A percentile compares a stretch with the other conserved stretches of the same genome.
phyloP scores from a whole-genome alignment of 164 flowering plant genomes.

The Vitis riparia region DNA sequence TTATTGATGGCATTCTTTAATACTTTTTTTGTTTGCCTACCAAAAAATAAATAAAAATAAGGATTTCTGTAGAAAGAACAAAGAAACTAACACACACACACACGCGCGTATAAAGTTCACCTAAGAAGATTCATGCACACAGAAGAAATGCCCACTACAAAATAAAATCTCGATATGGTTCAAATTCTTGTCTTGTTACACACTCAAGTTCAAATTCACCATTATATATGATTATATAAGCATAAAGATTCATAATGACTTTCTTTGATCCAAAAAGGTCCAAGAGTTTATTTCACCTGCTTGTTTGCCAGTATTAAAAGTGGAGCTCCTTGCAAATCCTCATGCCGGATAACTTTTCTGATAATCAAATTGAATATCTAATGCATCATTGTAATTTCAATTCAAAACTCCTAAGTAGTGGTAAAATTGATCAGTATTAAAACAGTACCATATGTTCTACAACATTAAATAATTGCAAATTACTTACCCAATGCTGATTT shows the following conservation, averaged over 20 bases:
- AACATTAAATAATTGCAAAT: conserved; percentile 1
- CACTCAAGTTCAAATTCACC: too few relatives aligned
- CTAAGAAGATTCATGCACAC: too few relatives aligned
- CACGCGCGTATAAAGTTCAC: too few relatives aligned
- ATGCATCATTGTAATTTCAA: neutral
- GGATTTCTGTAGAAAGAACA: too few relatives aligned
- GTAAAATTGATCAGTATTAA: neutral
- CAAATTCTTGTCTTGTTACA: too few relatives aligned
- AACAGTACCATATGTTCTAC: neutral
- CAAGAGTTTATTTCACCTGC: conserved; percentile 53
- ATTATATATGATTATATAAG: neutral
- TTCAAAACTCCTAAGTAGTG: neutral
- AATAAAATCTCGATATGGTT: too few relatives aligned
- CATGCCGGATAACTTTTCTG: conserved; percentile 90
- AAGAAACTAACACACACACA: too few relatives aligned
- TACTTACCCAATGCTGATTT: conserved; percentile 89
- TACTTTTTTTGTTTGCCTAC: too few relatives aligned
- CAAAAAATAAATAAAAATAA: too few relatives aligned
- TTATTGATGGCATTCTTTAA: too few relatives aligned
- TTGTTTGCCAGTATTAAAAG: conserved; percentile 89
- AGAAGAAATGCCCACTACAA: too few relatives aligned
- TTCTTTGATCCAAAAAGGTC: neutral
- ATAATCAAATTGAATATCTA: conserved; percentile 11
- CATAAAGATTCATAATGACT: neutral
- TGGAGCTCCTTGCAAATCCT: conserved; percentile 95